Evolutionary conservation across 768 basidiomycete species (phyloP), one percentile per base, ranked within the genome.

Genomic region (Lentinula guzmanii): DNA sequence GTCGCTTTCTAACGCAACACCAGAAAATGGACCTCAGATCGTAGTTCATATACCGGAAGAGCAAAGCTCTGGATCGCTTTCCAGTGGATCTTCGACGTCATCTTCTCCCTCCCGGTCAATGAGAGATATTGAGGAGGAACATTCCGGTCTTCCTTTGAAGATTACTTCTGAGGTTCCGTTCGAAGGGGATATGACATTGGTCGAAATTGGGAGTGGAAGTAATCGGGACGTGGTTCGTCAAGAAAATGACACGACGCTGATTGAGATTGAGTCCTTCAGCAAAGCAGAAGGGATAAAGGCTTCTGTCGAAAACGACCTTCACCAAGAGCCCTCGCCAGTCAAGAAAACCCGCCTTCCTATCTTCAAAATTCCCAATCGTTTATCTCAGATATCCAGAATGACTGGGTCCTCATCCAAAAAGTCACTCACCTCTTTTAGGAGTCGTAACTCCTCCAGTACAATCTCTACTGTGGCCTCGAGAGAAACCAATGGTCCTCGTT

Each of bases 291-390:
- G 21, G 24, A 21, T 10, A 13, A 56, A 41, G 15, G 53, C 18
- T 37, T 8, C 11, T 7, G 18, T 54, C 33, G 11, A 21, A 1
- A n/a, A 56, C 5, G 21, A 41, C 8, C 8, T 3, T 18, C 13
- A 21, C 46, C 46, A 45, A 16, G 41, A 28, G 18, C 18, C 4
- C 5, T 13, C 41, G 15, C 21, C 33, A 18, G n/a, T 28, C 7
- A 50, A 59, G 42, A 59, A 37, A 51, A 48, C 58, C 16, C 43
- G 43, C 15, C 48, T 59, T 59, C 58, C 58, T 6, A 50, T 59
- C 28, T 51, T 59, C 58, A 43, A 45, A 15, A 48, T 59, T 21
- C 58, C 58, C 6, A 4, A 34, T 39, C 48, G 58, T 50, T 28
- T 46, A 24, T 56, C 55, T 9, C 45, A 59, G 28, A 46, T 59